Conservation (phyloP, 1,284 basidiomycete species). For the Cryptococcus deneoformans region DNA sequence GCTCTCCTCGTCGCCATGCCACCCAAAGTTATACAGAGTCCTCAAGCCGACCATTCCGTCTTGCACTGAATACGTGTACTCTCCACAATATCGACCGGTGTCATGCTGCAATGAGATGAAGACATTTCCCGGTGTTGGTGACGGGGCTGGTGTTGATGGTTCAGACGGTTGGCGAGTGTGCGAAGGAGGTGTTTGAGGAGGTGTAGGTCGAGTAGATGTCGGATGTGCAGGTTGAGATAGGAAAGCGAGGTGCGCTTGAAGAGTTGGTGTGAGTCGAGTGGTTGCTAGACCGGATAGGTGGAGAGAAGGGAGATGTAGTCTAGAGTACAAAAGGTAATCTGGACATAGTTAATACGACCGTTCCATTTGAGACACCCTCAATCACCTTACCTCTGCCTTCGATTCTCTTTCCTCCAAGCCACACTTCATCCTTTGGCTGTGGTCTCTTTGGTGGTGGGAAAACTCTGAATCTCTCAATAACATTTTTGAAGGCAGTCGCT, state of each 20-base stretch:
- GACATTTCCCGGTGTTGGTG: conserved; percentile 61
- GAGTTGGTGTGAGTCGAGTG: conserved; percentile 59
- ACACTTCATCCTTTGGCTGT: conserved; percentile 70
- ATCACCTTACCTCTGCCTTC: conserved; percentile 65
- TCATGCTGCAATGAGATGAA: conserved; percentile 90
- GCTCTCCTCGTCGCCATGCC: conserved; percentile 42
- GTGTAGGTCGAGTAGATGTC: conserved; percentile 25
- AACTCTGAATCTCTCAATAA: conserved; percentile 79
- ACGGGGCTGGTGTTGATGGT: conserved; percentile 51
- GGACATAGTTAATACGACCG: background rate
- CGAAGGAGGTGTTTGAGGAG: conserved; percentile 18
- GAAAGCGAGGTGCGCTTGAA: conserved; percentile 49
- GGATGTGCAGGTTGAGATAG: conserved; percentile 38
- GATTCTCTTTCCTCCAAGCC: conserved; percentile 70
- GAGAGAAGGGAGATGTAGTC: conserved; percentile 83
- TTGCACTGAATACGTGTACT: conserved; percentile 92
- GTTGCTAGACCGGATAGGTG: conserved; percentile 87
- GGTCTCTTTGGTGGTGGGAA: conserved; percentile 73
- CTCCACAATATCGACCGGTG: conserved; percentile 85
- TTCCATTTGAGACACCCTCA: background rate
- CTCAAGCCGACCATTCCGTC: conserved; percentile 89
- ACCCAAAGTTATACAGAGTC: conserved; percentile 89
- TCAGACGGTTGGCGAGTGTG: conserved; percentile 62
- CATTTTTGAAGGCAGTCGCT: conserved; percentile 78
- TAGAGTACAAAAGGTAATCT: conserved; percentile 75